Conservation (phyloP, 768 basidiomycete species). For the Psilocybe subaeruginosa region DNA sequence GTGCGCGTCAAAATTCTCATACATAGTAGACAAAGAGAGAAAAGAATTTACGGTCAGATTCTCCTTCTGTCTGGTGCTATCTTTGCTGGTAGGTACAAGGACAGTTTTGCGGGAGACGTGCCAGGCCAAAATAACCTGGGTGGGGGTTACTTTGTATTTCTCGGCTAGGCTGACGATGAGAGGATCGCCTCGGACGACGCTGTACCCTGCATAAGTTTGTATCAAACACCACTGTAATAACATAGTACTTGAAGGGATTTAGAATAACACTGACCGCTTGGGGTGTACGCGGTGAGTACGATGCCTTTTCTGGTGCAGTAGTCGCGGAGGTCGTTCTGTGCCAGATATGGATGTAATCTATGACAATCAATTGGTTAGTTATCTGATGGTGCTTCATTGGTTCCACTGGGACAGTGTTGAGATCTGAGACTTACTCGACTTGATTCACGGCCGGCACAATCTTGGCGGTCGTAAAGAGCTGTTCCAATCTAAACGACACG, state of each 20-base stretch:
- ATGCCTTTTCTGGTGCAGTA: conserved; percentile 56
- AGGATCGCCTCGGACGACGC: conserved; percentile 46
- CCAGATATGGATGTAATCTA: conserved; percentile 55
- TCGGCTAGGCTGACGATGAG: conserved; percentile 44
- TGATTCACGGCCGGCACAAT: conserved; percentile 51
- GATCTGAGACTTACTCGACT: conserved; percentile 38
- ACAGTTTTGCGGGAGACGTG: conserved; percentile 46
- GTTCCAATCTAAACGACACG: conserved; percentile 31
- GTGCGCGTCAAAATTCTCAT: too few relatives aligned
- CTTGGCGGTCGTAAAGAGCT: conserved; percentile 43
- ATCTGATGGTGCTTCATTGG: neutral
- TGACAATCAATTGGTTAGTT: neutral
- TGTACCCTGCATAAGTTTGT: conserved; percentile 21
- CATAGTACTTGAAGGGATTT: neutral
- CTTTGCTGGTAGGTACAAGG: conserved; percentile 51
- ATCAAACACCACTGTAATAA: conserved; percentile 28
- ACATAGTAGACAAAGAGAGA: neutral
- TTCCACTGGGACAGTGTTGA: neutral
- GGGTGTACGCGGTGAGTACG: conserved; percentile 49
- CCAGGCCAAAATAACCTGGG: conserved; percentile 56
- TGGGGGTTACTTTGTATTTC: conserved; percentile 48
- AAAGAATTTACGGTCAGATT: neutral
- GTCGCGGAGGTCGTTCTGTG: conserved; percentile 46
- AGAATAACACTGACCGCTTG: conserved; percentile 35
- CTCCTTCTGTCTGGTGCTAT: conserved; percentile 41